Evolutionary conservation across 164 flowering plant species (phyloP), one percentile per base, ranked within the genome.

Genomic region (Berberis thunbergii): DNA sequence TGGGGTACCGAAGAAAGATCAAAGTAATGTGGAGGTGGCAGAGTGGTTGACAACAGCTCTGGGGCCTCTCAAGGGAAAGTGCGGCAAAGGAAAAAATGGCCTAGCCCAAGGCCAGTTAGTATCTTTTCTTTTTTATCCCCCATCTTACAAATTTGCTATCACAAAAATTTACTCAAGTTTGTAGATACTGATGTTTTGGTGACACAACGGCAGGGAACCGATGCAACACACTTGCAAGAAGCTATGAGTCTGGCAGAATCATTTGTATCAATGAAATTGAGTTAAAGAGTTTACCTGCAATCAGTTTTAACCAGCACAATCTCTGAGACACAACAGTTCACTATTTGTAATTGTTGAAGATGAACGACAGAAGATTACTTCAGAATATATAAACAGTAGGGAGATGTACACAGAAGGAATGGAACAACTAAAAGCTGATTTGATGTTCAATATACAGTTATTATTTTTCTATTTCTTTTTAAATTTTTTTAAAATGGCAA

Each of bases 101-200:
- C 83, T 89, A 52, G 96, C 96, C 41, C 82, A 87, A 64, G 97
- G 96, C 71, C 99, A 95, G 99, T 93, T 41, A 69, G 81, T 50
- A 57, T 3, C 57, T 11, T 44, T n/a, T 4, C 3, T 11, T 57
- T 50, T 7, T 2, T 9, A 7, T 4, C 12, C 12, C 10, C 39
- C 43, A 45, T 56, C 5, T 49, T 62, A 45, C 13, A 3, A 58
- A 52, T 26, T 59, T 38, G 7, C 9, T 0, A 44, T 4, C 9
- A 12, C 6, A 43, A 26, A 39, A 8, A 50, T 49, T 6, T 6
- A 6, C 6, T 49, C 52, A 49, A 64, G 7, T 41, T 44, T 56
- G 39, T 7, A 54, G 26, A 49, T 12, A 6, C 48, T 8, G 40
- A 8, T 41, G 54, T 49, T 54, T 7, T 41, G 61, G 42, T 56